A percentile compares a stretch with the other conserved stretches of the same genome.
Evolutionary conservation across 306 rosid species (phyloP).

Genomic region (Inga leiocalycina): DNA sequence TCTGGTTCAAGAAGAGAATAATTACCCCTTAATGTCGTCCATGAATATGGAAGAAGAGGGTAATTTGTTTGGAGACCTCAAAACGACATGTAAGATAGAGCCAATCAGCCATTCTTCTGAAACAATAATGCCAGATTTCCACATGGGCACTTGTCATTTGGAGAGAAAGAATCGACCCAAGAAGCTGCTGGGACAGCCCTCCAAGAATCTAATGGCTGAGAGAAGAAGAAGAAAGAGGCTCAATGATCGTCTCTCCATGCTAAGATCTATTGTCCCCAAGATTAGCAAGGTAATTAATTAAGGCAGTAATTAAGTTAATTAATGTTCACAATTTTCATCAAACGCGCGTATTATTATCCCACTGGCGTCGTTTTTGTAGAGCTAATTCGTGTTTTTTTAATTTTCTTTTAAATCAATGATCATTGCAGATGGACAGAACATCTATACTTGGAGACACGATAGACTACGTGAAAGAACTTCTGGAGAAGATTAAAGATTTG

Average conservation of each 20-base stretch:
- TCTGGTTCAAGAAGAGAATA: constrained; percentile 47
- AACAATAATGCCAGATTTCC: constrained; percentile 55
- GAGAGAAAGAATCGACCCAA: constrained; percentile 61
- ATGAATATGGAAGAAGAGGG: constrained; percentile 56
- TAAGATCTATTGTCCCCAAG: constrained; percentile 95
- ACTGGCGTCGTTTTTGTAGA: constrained; percentile 11
- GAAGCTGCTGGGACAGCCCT: constrained; percentile 85
- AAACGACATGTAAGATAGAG: constrained; percentile 68
- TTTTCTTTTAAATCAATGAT: neutral
- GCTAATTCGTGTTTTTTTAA: constrained; percentile 15
- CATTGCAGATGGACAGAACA: constrained; percentile 89
- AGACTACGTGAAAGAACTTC: constrained; percentile 90
- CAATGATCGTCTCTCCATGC: constrained; percentile 91
- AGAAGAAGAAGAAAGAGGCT: constrained; percentile 86
- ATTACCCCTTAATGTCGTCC: constrained; percentile 39
- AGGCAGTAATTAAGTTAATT: neutral
- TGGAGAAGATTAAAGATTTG: constrained; percentile 71
- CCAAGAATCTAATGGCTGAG: constrained; percentile 97
- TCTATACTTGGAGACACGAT: constrained; percentile 94
- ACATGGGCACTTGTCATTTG: constrained; percentile 32
- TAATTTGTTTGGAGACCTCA: constrained; percentile 55
- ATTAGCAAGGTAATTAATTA: constrained; percentile 71
- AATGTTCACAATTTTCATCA: neutral
- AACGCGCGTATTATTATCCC: no score
- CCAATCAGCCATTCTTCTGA: constrained; percentile 56